Evolutionary conservation across 192 early-diverging fungal genomes (phyloP), one percentile per base, ranked within the genome.

Genomic region (Coemansia erecta): DNA sequence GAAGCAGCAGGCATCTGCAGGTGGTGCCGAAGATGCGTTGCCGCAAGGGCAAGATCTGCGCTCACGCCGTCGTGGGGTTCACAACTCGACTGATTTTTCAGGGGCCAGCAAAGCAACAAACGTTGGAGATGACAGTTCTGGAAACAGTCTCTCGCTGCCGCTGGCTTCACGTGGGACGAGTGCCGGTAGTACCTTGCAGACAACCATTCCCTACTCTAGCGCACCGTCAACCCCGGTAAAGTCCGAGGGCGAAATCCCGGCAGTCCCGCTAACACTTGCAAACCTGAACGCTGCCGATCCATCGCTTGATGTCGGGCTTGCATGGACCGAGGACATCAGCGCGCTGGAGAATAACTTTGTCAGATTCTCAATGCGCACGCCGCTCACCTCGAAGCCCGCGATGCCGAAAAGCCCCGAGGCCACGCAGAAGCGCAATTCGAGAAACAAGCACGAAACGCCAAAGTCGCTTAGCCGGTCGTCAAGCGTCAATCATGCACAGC

Each of bases 281-380:
- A 56, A 42, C 22, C 41, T 43, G 21, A 40, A 24, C 14, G 33
- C 43, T 40, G 31, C 31, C 13, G 62, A 64, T 24, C 53, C 45
- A 1, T 46, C 45, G 4, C 39, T 64, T 42, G 75, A 78, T 8
- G 58, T 66, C 0, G 59, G 60, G 17, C 41, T 78, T 40, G 69
- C 60, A 31, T 78, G 75, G 75, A 78, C 75, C 0, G 75, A 78
- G 49, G 75, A 78, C 41, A 72, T 78, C 10, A 53, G 35, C 9
- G 65, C 69, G 3, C 46, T 78, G 56, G 75, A 78, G 46, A 50
- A 58, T 18, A 78, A 78, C 65, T 78, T 72, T 61, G 69, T 78
- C 2, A 46, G 69, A 14, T 68, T 64, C 59, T 78, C 75, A 18
- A 67, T 68, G 65, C 75, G 75, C 31, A 43, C 61, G 7, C 43